Evolutionary conservation across 305 asterid species (phyloP).

Genomic region (Lippia alba): DNA sequence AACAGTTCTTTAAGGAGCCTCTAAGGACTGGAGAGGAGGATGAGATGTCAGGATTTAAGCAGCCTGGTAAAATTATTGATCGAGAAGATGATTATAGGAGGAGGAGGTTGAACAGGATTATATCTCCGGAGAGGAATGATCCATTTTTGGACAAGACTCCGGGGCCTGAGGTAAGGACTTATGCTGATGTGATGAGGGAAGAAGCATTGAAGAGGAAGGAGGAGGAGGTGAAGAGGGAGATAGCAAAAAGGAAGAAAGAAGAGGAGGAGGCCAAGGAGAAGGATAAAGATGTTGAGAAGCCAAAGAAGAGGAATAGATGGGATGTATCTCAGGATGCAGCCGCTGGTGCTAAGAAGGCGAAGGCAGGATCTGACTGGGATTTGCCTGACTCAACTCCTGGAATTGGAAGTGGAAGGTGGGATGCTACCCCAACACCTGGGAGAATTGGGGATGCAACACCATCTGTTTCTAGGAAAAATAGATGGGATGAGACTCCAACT

Average conservation of each 20-base stretch:
- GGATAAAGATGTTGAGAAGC: conserved; percentile 63
- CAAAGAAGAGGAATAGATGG: conserved; percentile 98
- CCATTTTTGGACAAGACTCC: conserved; percentile 96
- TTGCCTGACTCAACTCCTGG: conserved; percentile 90
- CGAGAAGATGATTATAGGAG: conserved; percentile 88
- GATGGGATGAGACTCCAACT: conserved; percentile 99
- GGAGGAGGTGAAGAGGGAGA: conserved; percentile 80
- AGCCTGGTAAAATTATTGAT: conserved; percentile 81
- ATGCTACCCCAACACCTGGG: conserved; percentile 95
- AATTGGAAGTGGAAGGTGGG: conserved; percentile 96
- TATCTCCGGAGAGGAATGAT: conserved; percentile 89
- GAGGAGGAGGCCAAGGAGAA: conserved; percentile 63
- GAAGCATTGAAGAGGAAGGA: conserved; percentile 78
- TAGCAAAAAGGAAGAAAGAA: conserved; percentile 84
- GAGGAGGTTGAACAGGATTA: conserved; percentile 84
- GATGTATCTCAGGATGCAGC: conserved; percentile 81
- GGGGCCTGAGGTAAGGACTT: conserved; percentile 83
- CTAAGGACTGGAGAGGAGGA: conserved; percentile 77
- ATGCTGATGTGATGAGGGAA: conserved; percentile 89
- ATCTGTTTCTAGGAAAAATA: conserved; percentile 66
- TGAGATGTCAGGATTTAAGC: conserved; percentile 65
- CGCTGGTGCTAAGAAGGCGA: conserved; percentile 57
- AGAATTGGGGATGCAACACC: conserved; percentile 95
- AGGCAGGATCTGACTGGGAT: conserved; percentile 92
- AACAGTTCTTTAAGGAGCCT: conserved; percentile 69